Conservation (phyloP, 1,139 yeast species). For the Nakaseomyces sp. region DNA sequence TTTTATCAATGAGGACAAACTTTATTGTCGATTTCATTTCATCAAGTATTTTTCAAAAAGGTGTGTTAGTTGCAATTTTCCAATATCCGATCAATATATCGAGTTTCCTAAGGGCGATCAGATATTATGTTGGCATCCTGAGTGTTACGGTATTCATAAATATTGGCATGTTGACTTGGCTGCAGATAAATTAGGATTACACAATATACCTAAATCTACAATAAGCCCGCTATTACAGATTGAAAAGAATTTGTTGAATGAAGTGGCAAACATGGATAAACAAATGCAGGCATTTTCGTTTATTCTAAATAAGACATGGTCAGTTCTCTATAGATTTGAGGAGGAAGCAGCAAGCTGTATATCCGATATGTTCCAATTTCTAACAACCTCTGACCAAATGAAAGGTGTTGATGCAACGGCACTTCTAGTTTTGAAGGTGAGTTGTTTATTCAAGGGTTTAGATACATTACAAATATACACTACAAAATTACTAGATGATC, state of each 20-base stretch:
- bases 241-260: conserved; percentile 29
- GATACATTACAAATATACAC: conserved; percentile 38
- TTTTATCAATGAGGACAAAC: conserved; percentile 75
- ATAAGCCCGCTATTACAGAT: conserved; percentile 20
- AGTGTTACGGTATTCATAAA: conserved; percentile 94
- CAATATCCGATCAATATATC: conserved; percentile 88
- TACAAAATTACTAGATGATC: background rate
- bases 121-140: conserved; percentile 98
- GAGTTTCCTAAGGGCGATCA: conserved; percentile 90
- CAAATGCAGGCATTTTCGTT: conserved; percentile 46
- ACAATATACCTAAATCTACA: conserved; percentile 31
- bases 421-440: conserved; percentile 62
- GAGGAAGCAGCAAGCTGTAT: conserved; percentile 89
- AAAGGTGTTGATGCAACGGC: conserved; percentile 71
- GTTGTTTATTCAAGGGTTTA: conserved; percentile 67
- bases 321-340: conserved; percentile 78
- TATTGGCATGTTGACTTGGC: conserved; percentile 90
- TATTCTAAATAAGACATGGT: conserved; percentile 76
- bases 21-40: conserved; percentile 89
- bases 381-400: conserved; percentile 65
- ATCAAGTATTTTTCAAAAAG: conserved; percentile 75
- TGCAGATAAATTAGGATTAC: conserved; percentile 53
- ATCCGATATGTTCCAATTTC: conserved; percentile 82
- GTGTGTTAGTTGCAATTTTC: conserved; percentile 89
- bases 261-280: conserved; percentile 52